A percentile compares a stretch with the other conserved stretches of the same genome.
Evolutionary conservation across 2,329 filamentous ascomycete species (phyloP).

Genomic region (Bimuria novae-zelandiae): DNA sequence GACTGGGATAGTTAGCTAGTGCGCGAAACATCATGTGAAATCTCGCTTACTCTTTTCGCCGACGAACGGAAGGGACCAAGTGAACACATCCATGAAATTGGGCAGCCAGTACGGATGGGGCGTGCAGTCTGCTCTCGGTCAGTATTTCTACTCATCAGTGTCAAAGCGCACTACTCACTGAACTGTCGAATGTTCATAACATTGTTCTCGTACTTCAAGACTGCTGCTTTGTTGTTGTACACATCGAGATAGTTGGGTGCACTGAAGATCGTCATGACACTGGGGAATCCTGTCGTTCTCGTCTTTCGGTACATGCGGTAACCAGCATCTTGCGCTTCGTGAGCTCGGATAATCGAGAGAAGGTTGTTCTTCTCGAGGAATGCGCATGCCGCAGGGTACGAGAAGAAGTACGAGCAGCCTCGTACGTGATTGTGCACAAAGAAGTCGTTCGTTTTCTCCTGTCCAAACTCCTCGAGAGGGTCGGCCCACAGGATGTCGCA

Average conservation of each 20-base stretch:
- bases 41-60: conserved; percentile 74
- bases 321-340: conserved; percentile 97
- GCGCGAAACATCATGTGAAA: not conserved
- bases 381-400: conserved; percentile 92
- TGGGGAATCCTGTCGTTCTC: conserved; percentile 94
- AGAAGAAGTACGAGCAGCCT: conserved; percentile 99
- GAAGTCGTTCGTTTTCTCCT: conserved; percentile 97
- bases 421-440: conserved; percentile 98
- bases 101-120: conserved; percentile 99
- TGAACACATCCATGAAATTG: conserved; percentile 99
- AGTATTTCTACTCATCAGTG: conserved; percentile 10
- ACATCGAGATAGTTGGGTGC: conserved; percentile 98
- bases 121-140: conserved; percentile 70
- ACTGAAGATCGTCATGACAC: conserved; percentile 99
- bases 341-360: conserved; percentile 92
- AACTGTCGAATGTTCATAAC: conserved; percentile 99
- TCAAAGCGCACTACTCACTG: conserved; percentile 51
- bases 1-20: conserved; percentile 51
- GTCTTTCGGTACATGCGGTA: conserved; percentile 99
- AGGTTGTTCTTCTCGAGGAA: conserved; percentile 99
- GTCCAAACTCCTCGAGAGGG: conserved; percentile 95
- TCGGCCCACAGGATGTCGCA: conserved; percentile 99
- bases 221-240: conserved; percentile 99
- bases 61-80: conserved; percentile 98
- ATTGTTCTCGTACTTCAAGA: conserved; percentile 99